Evolutionary conservation across 176 grass and related monocot genomes (phyloP).

Genomic region (Musa troglodytarum): DNA sequence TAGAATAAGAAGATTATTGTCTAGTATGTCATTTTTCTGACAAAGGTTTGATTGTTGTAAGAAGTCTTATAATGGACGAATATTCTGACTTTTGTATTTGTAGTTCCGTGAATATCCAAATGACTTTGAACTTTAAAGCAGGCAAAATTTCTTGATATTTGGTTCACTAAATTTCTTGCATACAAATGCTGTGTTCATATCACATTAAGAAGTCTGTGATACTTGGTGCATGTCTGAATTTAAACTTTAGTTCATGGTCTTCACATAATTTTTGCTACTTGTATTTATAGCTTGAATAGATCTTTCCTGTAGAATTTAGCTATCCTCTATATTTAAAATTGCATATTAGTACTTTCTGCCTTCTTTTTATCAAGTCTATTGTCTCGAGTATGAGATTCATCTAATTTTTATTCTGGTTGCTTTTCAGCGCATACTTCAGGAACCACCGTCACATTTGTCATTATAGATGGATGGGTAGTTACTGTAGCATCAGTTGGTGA

Average conservation of each 20-base stretch:
- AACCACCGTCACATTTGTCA: slow-evolving; percentile 82
- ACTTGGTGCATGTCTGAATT: not conserved
- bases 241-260: not conserved
- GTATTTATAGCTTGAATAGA: not conserved
- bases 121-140: not conserved
- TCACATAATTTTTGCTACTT: not conserved
- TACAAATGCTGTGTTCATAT: not conserved
- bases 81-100: not conserved
- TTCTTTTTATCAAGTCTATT: not conserved
- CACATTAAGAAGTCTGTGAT: too few relatives aligned
- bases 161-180: not conserved
- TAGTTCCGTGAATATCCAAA: not conserved
- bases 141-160: not conserved
- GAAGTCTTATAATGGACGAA: not conserved
- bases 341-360: not conserved
- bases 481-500: slow-evolving; percentile 81
- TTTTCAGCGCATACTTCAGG: slow-evolving; percentile 70
- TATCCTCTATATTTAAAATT: not conserved
- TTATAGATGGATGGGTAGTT: slow-evolving; percentile 69
- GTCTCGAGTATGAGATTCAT: not conserved
- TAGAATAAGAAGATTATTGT: not conserved
- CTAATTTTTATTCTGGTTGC: not conserved
- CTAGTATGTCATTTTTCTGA: not conserved
- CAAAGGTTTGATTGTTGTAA: not conserved
- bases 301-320: not conserved